Evolutionary conservation across 2,329 filamentous ascomycete species (phyloP).

Genomic region (Epichloe elymi): DNA sequence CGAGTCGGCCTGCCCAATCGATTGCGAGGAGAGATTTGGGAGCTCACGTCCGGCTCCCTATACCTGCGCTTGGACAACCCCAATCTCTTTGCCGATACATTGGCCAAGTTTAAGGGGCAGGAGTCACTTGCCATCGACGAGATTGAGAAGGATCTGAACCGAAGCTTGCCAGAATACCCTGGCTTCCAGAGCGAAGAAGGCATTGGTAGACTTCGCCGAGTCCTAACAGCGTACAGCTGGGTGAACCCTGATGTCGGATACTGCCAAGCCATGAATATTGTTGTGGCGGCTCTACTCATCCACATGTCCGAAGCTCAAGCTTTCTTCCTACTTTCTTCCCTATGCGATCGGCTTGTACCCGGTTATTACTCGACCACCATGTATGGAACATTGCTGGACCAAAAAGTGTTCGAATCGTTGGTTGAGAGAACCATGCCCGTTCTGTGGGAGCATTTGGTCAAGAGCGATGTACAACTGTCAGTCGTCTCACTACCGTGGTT

Average conservation of each 20-base stretch:
- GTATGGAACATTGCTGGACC: constrained; percentile 94
- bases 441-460: constrained; percentile 94
- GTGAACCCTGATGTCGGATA: constrained; percentile 91
- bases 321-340: constrained; percentile 80
- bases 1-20: constrained; percentile 89
- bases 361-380: constrained; percentile 98
- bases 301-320: constrained; percentile 96
- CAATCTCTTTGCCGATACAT: constrained; percentile 68
- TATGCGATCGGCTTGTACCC: constrained; percentile 86
- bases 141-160: constrained; percentile 96
- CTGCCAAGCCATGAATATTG: constrained; percentile 99
- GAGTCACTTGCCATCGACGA: constrained; percentile 95
- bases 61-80: constrained; percentile 81
- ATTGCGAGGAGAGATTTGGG: constrained; percentile 89
- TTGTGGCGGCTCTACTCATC: constrained; percentile 93
- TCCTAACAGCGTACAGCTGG: constrained; percentile 97
- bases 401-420: constrained; percentile 92
- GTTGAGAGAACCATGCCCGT: constrained; percentile 99
- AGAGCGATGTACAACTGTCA: constrained; percentile 91
- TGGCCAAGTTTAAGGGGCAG: constrained; percentile 69
- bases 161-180: constrained; percentile 91
- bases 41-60: constrained; percentile 81
- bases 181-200: constrained; percentile 95
- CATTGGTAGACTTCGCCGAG: constrained; percentile 75
- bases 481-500: constrained; percentile 98